Percentiles rank a stretch among this genome's conserved stretches.
These are phyloP conservation scores for Lachnellula subtilissima DNA, from an alignment of 2,329 filamentous ascomycete genomes.

Conservation along the genomic window DNA sequence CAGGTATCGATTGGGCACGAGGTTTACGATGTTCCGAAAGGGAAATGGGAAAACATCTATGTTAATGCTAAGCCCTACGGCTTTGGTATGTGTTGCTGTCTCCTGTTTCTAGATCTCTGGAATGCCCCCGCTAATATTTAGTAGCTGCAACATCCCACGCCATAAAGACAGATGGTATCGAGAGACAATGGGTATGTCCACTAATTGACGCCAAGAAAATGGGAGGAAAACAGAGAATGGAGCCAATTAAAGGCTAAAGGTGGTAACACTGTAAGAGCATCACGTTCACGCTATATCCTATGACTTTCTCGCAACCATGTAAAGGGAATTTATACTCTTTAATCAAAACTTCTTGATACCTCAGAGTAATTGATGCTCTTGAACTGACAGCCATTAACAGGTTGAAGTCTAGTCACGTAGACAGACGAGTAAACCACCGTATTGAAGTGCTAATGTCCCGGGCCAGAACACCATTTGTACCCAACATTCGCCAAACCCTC, in stretches of 20 bases:
- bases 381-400: no score
- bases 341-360: no score
- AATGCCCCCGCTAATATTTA: not conserved
- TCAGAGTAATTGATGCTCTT: no score
- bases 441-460: no score
- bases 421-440: no score
- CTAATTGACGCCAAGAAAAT: conserved; percentile 7
- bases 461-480: no score
- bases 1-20: conserved; percentile 52
- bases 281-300: no score
- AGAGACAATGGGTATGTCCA: conserved; percentile 11
- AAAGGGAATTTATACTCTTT: no score
- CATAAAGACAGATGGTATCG: conserved; percentile 4
- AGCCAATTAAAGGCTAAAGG: not conserved
- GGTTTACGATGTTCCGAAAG: conserved; percentile 42
- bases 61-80: conserved; percentile 30
- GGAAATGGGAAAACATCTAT: conserved; percentile 49
- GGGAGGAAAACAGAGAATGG: not conserved
- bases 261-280: not conserved
- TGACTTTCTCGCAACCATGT: no score
- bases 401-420: no score
- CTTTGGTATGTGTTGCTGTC: conserved; percentile 8
- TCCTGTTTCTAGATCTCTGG: not conserved
- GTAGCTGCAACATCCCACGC: conserved; percentile 11
- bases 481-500: no score